Percentiles rank a stretch among this genome's conserved stretches.
Evolutionary conservation across 2,329 filamentous ascomycete species (phyloP).

Genomic region (Drechmeria coniospora): DNA sequence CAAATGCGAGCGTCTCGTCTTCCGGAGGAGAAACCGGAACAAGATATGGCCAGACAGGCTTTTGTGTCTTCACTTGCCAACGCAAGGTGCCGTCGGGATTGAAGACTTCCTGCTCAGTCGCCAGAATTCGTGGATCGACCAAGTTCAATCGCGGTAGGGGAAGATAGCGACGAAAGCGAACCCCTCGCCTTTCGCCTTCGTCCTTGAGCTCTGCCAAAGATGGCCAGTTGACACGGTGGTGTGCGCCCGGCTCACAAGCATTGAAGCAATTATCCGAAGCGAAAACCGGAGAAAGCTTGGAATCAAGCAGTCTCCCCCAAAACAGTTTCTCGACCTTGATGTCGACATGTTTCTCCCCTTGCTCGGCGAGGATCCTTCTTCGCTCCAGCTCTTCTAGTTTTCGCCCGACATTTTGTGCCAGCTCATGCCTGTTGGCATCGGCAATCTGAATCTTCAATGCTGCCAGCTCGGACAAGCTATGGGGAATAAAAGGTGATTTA

Average conservation of each 20-base stretch:
- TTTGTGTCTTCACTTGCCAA: conserved; percentile 13
- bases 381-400: conserved; percentile 7
- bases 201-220: conserved; percentile 20
- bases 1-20: background rate
- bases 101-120: conserved; percentile 4
- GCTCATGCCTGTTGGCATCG: conserved; percentile 11
- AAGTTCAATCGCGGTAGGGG: conserved; percentile 16
- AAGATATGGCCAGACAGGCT: conserved; percentile 8
- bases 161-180: conserved; percentile 12
- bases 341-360: background rate
- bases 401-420: conserved; percentile 11
- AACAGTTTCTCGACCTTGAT: conserved; percentile 9
- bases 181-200: conserved; percentile 15
- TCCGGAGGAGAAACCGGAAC: conserved; percentile 5
- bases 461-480: conserved; percentile 17
- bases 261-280: conserved; percentile 18
- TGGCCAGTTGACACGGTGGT: conserved; percentile 16
- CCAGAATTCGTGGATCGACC: conserved; percentile 4
- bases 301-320: conserved; percentile 11
- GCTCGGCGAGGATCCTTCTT: conserved; percentile 3
- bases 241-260: conserved; percentile 5
- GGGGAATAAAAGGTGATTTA: conserved; percentile 22
- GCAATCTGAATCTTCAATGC: conserved; percentile 15
- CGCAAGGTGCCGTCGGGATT: conserved; percentile 10
- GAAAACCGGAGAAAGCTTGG: conserved; percentile 18